Base-by-base conservation (phyloP, 2,329 filamentous ascomycete genomes). In the Xylariales sp. region DNA sequence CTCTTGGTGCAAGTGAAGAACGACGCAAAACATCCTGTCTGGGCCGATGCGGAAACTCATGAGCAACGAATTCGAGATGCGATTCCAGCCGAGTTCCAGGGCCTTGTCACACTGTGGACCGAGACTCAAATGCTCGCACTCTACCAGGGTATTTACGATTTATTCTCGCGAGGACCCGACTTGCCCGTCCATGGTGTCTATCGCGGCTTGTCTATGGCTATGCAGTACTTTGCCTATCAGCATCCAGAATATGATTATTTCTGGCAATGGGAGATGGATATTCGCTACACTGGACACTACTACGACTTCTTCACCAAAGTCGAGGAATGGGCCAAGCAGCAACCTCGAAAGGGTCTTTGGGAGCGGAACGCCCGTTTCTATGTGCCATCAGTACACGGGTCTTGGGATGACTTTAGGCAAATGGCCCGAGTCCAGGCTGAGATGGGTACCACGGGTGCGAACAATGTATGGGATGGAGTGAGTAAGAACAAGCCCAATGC, bases 221-320 rank as follows among this genome's bases (percentile, higher is more conserved):
- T 97, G 68, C 90, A 96, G 55, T 86, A 91, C 61, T 97, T 97
- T 58, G 87, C 90, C 5, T 81, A 90, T 54, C 76, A 80, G 52
- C 89, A 95, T 60, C 85, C 87, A 1, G 89, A 95, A 59, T 95
- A 90, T 55, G 88, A 94, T 33, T 87, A 81, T 63, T 88, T 89
- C 61, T 95, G 89, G 89, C 87, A 95, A 49, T 94, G 89, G 87
- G 89, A 95, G 61, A 91, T 95, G 83, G 89, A 95, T 53, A 80
- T 90, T 30, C 82, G 88, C 20, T 95, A 94, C 60, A 93, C 85
- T 0, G 88, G 89, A 24, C 88, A 95, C 62, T 91, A 86, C 66
- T 89, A 85, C 48, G 78, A 87, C 44, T 62, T 88, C 15, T 76
- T 91, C 53, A 75, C 79, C 48, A 83, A 83, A 55, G 66, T 88